Evolutionary conservation across 2,329 filamentous ascomycete species (phyloP), one percentile per base, ranked within the genome.

Genomic region (Penicillium sp.): DNA sequence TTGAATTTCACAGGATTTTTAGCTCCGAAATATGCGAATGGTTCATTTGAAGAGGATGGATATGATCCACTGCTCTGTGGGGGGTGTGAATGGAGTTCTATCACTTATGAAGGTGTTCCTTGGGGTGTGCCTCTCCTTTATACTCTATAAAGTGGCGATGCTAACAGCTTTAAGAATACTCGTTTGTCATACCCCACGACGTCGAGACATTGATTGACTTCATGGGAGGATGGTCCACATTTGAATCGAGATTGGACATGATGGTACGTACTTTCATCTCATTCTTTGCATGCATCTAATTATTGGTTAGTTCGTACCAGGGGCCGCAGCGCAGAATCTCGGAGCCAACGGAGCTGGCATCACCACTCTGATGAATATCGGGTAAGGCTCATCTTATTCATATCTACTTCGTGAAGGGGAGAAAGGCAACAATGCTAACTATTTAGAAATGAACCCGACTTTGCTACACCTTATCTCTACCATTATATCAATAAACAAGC

Each of bases 171-270:
- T 21, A 24, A 69, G 68, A 71, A 61, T 89, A 89, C 71, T 83
- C 81, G 3, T 86, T 88, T 74, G 86, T 86, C 57, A 80, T 86
- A 12, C 83, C 85, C 46, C 86, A 89, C 68, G 86, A 90, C 67
- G 73, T 87, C 49, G 69, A 76, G 24, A 77, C 76, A 8, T 67
- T 87, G 45, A 79, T 88, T 55, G 63, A 74, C 1, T 72, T 80
- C 7, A 74, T 77, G 52, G 85, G 84, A 11, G 85, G 85, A 0
- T 61, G 73, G 0, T 71, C 74, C 1, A 76, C 70, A 1, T 88
- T 88, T 65, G 74, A 82, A 1, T 69, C 78, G 26, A 77, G 85
- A 0, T 76, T 89, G 1, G 79, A 88, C 58, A 81, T 79, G 63
- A 79, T 87, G 64, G 68, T 69, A 60, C 47, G 60, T 35, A 47